Conservation (phyloP, 192 early-diverging fungal species). For the Coemansia sp. region DNA sequence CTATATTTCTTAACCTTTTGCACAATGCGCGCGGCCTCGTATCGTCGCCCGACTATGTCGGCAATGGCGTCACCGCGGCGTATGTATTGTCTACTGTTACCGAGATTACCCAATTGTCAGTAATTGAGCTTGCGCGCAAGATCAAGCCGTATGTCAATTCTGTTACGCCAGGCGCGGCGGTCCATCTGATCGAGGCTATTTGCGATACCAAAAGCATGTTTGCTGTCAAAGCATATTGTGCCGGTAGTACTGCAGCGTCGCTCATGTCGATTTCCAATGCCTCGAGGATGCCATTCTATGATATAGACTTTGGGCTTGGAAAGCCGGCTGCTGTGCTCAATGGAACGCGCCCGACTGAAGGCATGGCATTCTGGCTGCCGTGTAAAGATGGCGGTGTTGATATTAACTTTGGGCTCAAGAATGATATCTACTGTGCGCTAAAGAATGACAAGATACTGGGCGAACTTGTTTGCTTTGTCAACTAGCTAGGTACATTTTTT, state of each 20-base stretch:
- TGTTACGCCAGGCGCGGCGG: constrained; percentile 24
- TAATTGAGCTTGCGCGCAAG: constrained; percentile 12
- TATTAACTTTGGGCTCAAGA: constrained; percentile 15
- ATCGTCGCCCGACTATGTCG: constrained; percentile 20
- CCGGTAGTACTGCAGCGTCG: constrained; percentile 5
- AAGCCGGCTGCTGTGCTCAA: constrained; percentile 8
- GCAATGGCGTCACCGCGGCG: constrained; percentile 23
- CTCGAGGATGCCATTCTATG: constrained; percentile 22
- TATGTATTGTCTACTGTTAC: constrained; percentile 5
- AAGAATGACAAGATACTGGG: constrained; percentile 12
- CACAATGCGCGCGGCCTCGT: constrained; percentile 14
- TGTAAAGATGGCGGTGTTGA: constrained; percentile 18
- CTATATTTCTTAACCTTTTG: constrained; percentile 22
- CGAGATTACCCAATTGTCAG: constrained; percentile 7
- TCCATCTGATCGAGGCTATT: constrained; percentile 5
- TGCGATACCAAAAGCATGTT: constrained; percentile 9
- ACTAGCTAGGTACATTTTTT: background rate
- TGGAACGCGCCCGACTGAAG: constrained; percentile 12
- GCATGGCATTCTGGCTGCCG: constrained; percentile 21
- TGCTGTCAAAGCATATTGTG: constrained; percentile 7
- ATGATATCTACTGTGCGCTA: constrained; percentile 8
- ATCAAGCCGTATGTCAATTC: constrained; percentile 17
- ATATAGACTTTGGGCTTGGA: constrained; percentile 22
- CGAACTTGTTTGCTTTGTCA: constrained; percentile 19
- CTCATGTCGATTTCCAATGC: constrained; percentile 23